Conservation (phyloP, 129 eudicot species). For the Smallanthus sonchifolius region DNA sequence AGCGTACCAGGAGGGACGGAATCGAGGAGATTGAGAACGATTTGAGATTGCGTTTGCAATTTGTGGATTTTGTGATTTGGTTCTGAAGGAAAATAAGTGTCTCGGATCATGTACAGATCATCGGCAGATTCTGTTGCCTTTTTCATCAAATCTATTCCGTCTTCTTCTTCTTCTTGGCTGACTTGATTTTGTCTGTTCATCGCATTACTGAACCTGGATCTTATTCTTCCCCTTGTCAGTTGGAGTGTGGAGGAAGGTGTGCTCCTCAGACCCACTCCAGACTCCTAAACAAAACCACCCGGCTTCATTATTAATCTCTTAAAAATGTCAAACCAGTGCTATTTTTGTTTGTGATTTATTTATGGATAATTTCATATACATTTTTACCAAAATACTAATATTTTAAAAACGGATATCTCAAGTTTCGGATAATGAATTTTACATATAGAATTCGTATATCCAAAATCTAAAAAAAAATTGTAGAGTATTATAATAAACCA, state of each 20-base stretch:
- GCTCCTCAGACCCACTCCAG: background rate
- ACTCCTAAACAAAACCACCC: background rate
- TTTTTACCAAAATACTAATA: too few species aligned
- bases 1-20: slow-evolving; percentile 71
- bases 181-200: slow-evolving; percentile 22
- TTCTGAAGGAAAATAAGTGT: slow-evolving; percentile 66
- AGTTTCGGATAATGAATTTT: too few species aligned
- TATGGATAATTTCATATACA: too few species aligned
- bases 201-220: background rate
- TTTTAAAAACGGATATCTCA: too few species aligned
- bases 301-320: too few species aligned
- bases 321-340: too few species aligned
- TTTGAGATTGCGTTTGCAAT: slow-evolving; percentile 44
- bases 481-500: too few species aligned
- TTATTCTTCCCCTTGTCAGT: background rate
- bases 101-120: slow-evolving; percentile 64
- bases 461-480: too few species aligned
- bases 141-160: slow-evolving; percentile 36
- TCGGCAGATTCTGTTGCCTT: slow-evolving; percentile 51
- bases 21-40: slow-evolving; percentile 73
- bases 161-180: slow-evolving; percentile 5
- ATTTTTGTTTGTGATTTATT: too few species aligned
- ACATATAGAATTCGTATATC: too few species aligned
- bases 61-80: slow-evolving; percentile 48
- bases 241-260: slow-evolving; percentile 1